These are phyloP conservation scores for Suillus decipiens DNA, from an alignment of 768 basidiomycete species.

Conservation along the genomic window DNA sequence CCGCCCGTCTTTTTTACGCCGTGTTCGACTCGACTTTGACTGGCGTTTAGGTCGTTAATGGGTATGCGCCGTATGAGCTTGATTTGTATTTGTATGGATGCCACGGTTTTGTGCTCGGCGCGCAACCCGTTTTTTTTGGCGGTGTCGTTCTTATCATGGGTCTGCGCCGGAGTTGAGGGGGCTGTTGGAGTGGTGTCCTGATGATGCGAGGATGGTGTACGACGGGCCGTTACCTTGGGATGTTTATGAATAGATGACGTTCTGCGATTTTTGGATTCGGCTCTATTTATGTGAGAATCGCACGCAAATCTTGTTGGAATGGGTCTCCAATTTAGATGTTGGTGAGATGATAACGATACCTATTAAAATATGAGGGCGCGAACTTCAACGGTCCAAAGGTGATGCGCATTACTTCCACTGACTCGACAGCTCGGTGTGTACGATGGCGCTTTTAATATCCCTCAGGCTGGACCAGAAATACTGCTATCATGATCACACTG, in stretches of 20 bases:
- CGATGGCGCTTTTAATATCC: not conserved
- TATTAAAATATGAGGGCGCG: not conserved
- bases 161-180: constrained; percentile 72
- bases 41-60: constrained; percentile 60
- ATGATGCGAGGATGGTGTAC: constrained; percentile 44
- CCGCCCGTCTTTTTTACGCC: constrained; percentile 10
- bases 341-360: not conserved
- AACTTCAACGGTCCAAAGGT: not conserved
- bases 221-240: constrained; percentile 65
- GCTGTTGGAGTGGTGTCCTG: constrained; percentile 86
- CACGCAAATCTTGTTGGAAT: not conserved
- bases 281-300: not conserved
- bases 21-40: no score
- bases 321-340: not conserved
- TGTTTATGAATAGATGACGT: constrained; percentile 9
- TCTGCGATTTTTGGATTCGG: not conserved
- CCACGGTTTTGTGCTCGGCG: constrained; percentile 63
- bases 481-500: not conserved
- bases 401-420: not conserved
- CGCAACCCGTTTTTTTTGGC: constrained; percentile 69
- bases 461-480: not conserved
- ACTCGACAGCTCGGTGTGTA: not conserved
- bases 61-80: constrained; percentile 74
- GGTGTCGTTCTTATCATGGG: constrained; percentile 80
- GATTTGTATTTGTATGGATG: constrained; percentile 93